Conservation (phyloP, 2,329 filamentous ascomycete genomes). For the Epichloe uncinata region DNA sequence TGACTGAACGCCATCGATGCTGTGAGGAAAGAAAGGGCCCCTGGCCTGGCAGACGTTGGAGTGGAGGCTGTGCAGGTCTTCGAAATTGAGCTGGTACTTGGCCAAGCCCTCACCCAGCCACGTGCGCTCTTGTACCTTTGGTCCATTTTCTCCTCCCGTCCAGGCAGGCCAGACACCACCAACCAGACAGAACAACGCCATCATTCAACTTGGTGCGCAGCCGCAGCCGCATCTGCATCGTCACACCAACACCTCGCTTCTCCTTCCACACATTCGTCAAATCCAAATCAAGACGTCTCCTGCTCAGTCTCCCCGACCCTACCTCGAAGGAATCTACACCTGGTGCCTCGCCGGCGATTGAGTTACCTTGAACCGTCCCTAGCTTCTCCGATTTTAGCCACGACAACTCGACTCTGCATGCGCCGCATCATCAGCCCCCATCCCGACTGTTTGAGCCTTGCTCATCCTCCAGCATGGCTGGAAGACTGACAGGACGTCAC, state of each 20-base stretch:
- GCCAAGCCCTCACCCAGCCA: neutral
- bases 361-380: neutral
- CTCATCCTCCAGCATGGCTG: constrained; percentile 45
- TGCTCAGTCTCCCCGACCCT: neutral
- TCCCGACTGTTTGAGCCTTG: constrained; percentile 17
- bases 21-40: too few species aligned
- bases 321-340: neutral
- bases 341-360: neutral
- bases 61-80: neutral
- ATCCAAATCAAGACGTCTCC: neutral
- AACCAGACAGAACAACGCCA: too few species aligned
- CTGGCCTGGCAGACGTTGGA: neutral
- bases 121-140: neutral
- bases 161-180: neutral
- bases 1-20: too few species aligned
- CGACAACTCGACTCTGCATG: constrained; percentile 19
- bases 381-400: neutral
- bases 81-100: neutral
- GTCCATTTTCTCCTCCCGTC: neutral
- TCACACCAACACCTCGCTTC: neutral
- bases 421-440: constrained; percentile 14
- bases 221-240: neutral
- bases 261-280: neutral
- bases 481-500: constrained; percentile 35
- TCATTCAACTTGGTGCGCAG: neutral